Conservation (phyloP, 331 rosid genomes). For the Acacia concinna region DNA sequence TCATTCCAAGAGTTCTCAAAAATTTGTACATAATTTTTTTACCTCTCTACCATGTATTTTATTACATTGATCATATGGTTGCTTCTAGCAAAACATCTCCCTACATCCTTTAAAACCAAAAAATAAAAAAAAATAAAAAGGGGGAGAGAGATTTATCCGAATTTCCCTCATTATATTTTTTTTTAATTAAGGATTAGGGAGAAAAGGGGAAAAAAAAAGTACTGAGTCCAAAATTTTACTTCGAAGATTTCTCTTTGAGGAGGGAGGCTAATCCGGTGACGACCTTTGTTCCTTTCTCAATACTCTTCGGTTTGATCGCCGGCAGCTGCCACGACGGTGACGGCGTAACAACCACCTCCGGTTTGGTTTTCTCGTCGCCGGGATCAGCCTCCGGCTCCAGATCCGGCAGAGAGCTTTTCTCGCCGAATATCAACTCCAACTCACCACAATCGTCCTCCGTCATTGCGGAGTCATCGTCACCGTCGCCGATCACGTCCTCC, state of each 20-base stretch:
- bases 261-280: constrained; percentile 94
- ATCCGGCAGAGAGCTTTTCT: constrained; percentile 26
- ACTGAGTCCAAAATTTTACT: constrained; percentile 37
- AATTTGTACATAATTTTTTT: not conserved
- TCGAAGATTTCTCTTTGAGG: constrained; percentile 67
- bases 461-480: constrained; percentile 1
- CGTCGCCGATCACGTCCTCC: not conserved
- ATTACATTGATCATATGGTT: constrained; percentile 39
- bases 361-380: not conserved
- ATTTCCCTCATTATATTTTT: constrained; percentile 34
- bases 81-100: constrained; percentile 41
- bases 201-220: not conserved
- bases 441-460: constrained; percentile 56
- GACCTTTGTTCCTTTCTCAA: constrained; percentile 67
- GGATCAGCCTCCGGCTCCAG: not conserved
- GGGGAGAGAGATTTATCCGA: constrained; percentile 34
- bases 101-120: constrained; percentile 29
- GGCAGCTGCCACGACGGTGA: constrained; percentile 70
- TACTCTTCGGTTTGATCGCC: constrained; percentile 80
- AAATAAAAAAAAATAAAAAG: not conserved
- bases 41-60: constrained; percentile 22
- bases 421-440: constrained; percentile 68
- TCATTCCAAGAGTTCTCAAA: not conserved
- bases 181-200: constrained; percentile 34
- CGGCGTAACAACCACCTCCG: not conserved